Evolutionary conservation across 176 grass and related monocot species (phyloP).

Genomic region (Lolium perenne): DNA sequence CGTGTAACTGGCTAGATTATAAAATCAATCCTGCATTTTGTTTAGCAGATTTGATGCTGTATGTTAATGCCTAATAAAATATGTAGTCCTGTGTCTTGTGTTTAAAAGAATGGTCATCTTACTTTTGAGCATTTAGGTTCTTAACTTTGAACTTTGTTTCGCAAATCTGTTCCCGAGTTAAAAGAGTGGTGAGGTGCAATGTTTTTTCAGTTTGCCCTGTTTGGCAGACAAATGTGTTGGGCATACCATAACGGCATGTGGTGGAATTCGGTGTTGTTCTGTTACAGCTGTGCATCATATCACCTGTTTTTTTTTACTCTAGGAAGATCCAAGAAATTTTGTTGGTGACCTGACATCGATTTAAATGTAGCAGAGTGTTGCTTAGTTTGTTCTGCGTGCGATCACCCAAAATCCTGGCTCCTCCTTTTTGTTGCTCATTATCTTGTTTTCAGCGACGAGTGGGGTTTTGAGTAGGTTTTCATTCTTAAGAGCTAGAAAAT

Average conservation of each 20-base stretch:
- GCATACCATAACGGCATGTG: not conserved
- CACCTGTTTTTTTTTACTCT: not conserved
- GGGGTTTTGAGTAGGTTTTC: not conserved
- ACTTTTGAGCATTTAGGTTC: not conserved
- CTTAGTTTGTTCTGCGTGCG: too few relatives aligned
- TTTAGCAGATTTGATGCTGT: not conserved
- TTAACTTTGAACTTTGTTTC: not conserved
- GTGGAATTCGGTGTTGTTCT: not conserved
- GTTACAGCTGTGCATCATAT: too few relatives aligned
- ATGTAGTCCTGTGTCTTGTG: not conserved
- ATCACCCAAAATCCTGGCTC: not conserved
- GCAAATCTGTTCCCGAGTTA: not conserved
- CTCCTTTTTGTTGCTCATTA: not conserved
- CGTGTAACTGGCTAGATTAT: not conserved
- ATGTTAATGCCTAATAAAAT: not conserved
- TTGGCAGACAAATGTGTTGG: not conserved
- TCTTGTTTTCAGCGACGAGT: not conserved
- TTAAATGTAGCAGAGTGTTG: not conserved
- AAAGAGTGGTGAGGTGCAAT: not conserved
- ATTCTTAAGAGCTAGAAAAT: not conserved
- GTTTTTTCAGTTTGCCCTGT: not conserved
- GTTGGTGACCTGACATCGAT: not conserved
- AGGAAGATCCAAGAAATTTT: not conserved
- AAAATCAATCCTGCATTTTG: not conserved
- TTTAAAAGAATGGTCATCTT: not conserved